Base-by-base conservation (phyloP, 2,329 filamentous ascomycete species). In the Fusarium sp. region DNA sequence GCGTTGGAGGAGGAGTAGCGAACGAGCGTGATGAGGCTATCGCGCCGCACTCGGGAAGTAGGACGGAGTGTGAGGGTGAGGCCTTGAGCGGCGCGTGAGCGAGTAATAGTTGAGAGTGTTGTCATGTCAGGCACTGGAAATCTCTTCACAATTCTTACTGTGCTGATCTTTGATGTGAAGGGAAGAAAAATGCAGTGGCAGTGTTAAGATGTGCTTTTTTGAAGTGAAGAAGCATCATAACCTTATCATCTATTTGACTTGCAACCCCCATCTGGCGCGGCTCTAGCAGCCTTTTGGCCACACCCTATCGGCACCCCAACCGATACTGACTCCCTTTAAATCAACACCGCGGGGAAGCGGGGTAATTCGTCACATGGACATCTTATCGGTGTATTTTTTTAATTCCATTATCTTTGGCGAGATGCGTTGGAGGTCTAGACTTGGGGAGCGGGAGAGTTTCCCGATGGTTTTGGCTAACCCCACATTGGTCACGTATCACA, bases 261-360 rank as follows among this genome's bases (percentile, higher is more conserved):
- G 5, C 4, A 48, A 19, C 33, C 38, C 41, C 38, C 54, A 41
- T 37, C 52, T 37, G 27, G n/a, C 16, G 31, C 25, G 29, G 37
- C 55, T 45, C 37, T 27, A 63, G 7, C 23, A 33, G 37, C 55
- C 41, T 67, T 63, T 46, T 56, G 38, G 58, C 29, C 31, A 45
- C 54, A 65, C 44, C 38, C 39, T 25, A 72, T 72, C 70, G 70
- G 70, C 62, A 59, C 48, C 44, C 48, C 46, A 57, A 67, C 70
- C 70, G 70, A 72, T 49, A 55, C 48, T 19, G 10, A 4, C 7
- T 38, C 4, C 5, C 33, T n/a, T n/a, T 39, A 15, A 23, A 31
- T 21, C 51, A n/a, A 73, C 60, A 58, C 55, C 70, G 66, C 57
- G 70, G 66, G 63, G 69, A 71, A 45, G 70, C 70, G 70, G 70